Conservation (phyloP, 768 basidiomycete genomes). For the Kwoniella shandongensis region DNA sequence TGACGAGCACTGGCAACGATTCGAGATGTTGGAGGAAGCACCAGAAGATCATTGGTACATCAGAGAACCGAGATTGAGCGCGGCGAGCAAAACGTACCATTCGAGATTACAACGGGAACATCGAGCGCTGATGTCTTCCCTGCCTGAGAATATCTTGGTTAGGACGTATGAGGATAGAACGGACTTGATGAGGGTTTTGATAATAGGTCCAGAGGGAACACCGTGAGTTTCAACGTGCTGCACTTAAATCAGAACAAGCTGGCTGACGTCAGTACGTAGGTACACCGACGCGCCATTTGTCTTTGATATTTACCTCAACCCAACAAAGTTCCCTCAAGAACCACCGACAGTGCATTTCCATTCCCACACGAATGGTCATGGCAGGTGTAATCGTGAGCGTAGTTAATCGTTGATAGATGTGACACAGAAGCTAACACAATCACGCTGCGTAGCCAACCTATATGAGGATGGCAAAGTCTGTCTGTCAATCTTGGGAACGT, state of each 20-base stretch:
- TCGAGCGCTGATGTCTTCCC: conserved; percentile 69
- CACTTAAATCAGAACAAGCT: neutral
- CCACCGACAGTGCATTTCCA: conserved; percentile 87
- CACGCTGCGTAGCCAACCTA: conserved; percentile 59
- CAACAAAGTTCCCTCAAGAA: conserved; percentile 57
- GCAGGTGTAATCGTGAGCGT: conserved; percentile 62
- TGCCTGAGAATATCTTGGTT: conserved; percentile 87
- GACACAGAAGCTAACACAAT: neutral
- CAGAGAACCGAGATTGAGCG: conserved; percentile 60
- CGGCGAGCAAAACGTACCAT: conserved; percentile 70
- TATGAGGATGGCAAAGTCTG: conserved; percentile 97
- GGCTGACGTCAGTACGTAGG: conserved; percentile 3
- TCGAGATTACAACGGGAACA: conserved; percentile 79
- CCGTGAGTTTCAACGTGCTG: conserved; percentile 56
- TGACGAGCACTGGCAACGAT: conserved; percentile 70
- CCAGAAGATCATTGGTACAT: conserved; percentile 80
- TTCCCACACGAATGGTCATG: conserved; percentile 93
- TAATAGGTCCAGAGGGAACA: conserved; percentile 89
- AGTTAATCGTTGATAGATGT: too few species aligned
- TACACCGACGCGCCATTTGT: conserved; percentile 93
- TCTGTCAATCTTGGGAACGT: conserved; percentile 84
- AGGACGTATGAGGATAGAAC: conserved; percentile 85
- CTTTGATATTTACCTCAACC: conserved; percentile 86
- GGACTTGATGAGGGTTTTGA: conserved; percentile 81
- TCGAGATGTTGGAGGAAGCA: conserved; percentile 71